Evolutionary conservation across 2,329 filamentous ascomycete species (phyloP).

Genomic region (Tolypocladium endophyticum): DNA sequence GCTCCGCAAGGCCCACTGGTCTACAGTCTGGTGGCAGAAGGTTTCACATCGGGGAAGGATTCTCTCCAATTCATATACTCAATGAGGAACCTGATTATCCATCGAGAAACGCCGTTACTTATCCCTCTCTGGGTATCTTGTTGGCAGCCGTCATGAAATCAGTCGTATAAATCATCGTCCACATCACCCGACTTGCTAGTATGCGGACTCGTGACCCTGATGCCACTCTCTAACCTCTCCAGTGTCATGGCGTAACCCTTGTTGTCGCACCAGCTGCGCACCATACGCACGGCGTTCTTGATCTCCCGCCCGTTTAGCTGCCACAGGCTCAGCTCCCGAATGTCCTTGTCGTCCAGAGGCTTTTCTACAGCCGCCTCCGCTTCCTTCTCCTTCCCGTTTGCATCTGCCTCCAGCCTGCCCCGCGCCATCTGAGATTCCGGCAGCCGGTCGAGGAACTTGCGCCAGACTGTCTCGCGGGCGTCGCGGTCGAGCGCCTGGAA

Average conservation of each 20-base stretch:
- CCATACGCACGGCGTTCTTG: slow-evolving; percentile 37
- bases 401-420: neutral
- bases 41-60: no score
- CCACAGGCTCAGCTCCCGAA: slow-evolving; percentile 27
- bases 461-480: slow-evolving; percentile 30
- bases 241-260: slow-evolving; percentile 32
- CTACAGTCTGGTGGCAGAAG: no score
- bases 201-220: slow-evolving; percentile 33
- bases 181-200: slow-evolving; percentile 22
- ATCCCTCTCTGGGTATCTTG: no score
- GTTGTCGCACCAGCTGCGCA: slow-evolving; percentile 31
- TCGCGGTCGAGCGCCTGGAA: slow-evolving; percentile 28
- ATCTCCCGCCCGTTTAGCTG: slow-evolving; percentile 35
- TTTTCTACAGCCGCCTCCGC: neutral
- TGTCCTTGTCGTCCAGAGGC: slow-evolving; percentile 18
- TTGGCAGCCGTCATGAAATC: neutral
- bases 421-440: slow-evolving; percentile 4
- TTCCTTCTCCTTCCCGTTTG: neutral
- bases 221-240: slow-evolving; percentile 30
- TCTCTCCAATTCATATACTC: no score
- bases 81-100: no score
- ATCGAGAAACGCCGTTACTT: no score
- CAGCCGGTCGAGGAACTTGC: slow-evolving; percentile 31
- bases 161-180: slow-evolving; percentile 17
- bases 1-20: no score